These are phyloP conservation scores for Nyssa sinensis DNA, from an alignment of 148 eudicot genomes.

Conservation along the genomic window DNA sequence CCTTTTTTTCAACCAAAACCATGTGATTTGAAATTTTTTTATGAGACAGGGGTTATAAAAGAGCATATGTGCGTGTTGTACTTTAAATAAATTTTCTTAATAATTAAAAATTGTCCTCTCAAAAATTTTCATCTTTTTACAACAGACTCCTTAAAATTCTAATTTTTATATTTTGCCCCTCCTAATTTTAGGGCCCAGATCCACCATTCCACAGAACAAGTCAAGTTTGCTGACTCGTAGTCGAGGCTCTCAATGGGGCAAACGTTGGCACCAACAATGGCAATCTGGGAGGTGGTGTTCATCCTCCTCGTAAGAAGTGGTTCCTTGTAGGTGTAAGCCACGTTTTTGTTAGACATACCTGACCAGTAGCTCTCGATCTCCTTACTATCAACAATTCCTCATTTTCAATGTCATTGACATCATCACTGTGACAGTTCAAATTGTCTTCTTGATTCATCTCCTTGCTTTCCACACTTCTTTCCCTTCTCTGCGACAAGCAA, in stretches of 20 bases:
- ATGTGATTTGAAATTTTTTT: too few relatives aligned
- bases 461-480: neutral
- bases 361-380: conserved; percentile 42
- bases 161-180: too few relatives aligned
- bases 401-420: conserved; percentile 39
- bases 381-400: conserved; percentile 34
- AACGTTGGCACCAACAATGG: conserved; percentile 61
- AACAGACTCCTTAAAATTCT: too few relatives aligned
- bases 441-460: conserved; percentile 36
- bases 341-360: conserved; percentile 31
- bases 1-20: too few relatives aligned
- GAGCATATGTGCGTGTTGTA: too few relatives aligned
- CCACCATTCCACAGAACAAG: too few relatives aligned
- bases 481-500: neutral
- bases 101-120: too few relatives aligned
- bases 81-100: too few relatives aligned
- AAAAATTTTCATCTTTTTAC: too few relatives aligned
- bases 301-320: conserved; percentile 50
- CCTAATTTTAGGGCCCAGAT: too few relatives aligned
- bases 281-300: conserved; percentile 66
- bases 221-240: conserved; percentile 51
- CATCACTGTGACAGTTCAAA: conserved; percentile 24
- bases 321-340: conserved; percentile 34
- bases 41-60: too few relatives aligned
- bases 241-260: conserved; percentile 78